Conservation (phyloP, 208 protist genomes). For the Sergeia podlipaevii region DNA sequence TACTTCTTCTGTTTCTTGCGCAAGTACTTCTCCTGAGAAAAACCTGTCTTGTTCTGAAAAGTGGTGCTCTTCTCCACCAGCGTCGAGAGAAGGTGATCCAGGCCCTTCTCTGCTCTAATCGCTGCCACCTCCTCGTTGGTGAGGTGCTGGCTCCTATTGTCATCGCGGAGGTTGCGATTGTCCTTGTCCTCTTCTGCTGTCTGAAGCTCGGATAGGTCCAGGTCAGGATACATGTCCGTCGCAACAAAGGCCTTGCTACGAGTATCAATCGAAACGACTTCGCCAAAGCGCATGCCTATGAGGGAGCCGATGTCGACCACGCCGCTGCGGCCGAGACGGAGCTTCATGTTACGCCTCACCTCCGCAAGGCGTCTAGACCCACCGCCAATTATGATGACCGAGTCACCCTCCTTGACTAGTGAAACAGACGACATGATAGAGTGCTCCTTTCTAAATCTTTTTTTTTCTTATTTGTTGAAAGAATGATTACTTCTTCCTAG, state of each 20-base stretch:
- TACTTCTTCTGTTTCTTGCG: conserved; percentile 91
- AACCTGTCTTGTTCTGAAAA: conserved; percentile 85
- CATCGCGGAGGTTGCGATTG: conserved; percentile 78
- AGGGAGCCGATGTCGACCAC: conserved; percentile 59
- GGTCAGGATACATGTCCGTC: conserved; percentile 80
- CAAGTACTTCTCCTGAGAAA: conserved; percentile 92
- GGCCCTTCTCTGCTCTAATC: conserved; percentile 68
- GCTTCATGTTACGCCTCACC: conserved; percentile 40
- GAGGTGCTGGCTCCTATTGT: conserved; percentile 80
- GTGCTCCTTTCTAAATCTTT: too few species aligned
- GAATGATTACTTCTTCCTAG: too few species aligned
- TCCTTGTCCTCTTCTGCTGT: conserved; percentile 37
- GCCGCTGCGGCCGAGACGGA: conserved; percentile 68
- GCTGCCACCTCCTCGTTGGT: conserved; percentile 71
- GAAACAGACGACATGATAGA: conserved; percentile 19
- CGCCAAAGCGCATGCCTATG: conserved; percentile 76
- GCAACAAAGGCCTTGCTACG: conserved; percentile 43
- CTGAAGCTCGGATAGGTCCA: conserved; percentile 66
- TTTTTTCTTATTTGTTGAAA: not conserved
- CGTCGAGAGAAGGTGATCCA: conserved; percentile 66
- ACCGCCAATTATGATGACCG: conserved; percentile 81
- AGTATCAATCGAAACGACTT: conserved; percentile 66
- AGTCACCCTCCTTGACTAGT: conserved; percentile 67
- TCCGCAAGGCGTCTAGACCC: conserved; percentile 61
- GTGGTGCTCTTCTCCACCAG: conserved; percentile 85